phyloP scores from a whole-genome alignment of 83 land plant genomes.

The Isoetes engelmannii region DNA sequence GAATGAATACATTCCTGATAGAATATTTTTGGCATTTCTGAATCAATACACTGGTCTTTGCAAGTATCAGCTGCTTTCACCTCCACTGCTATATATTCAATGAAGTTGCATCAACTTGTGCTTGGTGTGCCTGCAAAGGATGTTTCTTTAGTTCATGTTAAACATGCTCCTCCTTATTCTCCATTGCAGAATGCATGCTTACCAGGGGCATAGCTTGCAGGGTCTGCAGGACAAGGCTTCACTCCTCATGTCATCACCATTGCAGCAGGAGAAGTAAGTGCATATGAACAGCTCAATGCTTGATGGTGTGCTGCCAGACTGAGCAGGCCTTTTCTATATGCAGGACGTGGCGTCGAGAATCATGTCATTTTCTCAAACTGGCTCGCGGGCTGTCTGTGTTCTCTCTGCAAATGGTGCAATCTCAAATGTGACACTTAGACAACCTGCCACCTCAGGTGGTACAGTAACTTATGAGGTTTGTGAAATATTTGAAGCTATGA shows the following conservation, averaged over 20 bases:
- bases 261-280: conserved; percentile 47
- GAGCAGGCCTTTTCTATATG: conserved; percentile 10
- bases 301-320: neutral
- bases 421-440: conserved; percentile 12
- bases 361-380: conserved; percentile 70
- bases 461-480: conserved; percentile 14
- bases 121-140: neutral
- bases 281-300: neutral
- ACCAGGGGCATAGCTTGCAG: conserved; percentile 26
- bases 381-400: conserved; percentile 64
- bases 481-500: neutral
- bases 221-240: conserved; percentile 49
- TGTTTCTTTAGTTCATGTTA: neutral
- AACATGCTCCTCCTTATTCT: neutral
- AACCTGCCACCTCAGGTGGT: conserved; percentile 16
- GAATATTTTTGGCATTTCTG: no score
- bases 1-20: no score
- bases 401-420: conserved; percentile 12
- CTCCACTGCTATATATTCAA: no score
- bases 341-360: conserved; percentile 76
- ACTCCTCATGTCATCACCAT: conserved; percentile 48
- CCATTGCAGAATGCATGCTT: neutral
- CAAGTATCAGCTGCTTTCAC: no score
- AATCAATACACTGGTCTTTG: no score
- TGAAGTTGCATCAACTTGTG: neutral